A percentile compares a stretch with the other conserved stretches of the same genome.
Evolutionary conservation across 2,329 filamentous ascomycete genomes (phyloP).

Genomic region (Pleoardoris graminearum): DNA sequence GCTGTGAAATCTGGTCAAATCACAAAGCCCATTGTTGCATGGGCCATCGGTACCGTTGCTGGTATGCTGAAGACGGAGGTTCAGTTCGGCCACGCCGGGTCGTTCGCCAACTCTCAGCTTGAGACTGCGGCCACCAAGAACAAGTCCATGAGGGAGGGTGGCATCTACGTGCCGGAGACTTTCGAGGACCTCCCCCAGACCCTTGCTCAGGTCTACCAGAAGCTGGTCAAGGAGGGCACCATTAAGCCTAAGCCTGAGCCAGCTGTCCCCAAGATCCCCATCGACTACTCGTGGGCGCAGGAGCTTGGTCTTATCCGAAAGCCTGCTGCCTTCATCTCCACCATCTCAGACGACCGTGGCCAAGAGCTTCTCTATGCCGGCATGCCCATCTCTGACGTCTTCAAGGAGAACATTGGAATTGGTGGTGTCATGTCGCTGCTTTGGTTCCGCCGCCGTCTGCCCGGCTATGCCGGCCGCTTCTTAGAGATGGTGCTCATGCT

Average conservation of each 20-base stretch:
- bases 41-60: slow-evolving; percentile 98
- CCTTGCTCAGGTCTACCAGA: slow-evolving; percentile 82
- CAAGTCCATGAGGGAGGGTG: slow-evolving; percentile 92
- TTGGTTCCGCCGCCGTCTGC: slow-evolving; percentile 98
- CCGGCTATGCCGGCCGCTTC: slow-evolving; percentile 96
- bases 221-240: slow-evolving; percentile 80
- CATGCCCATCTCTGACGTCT: slow-evolving; percentile 99
- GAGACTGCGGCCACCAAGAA: slow-evolving; percentile 98
- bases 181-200: slow-evolving; percentile 90
- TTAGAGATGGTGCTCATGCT: slow-evolving; percentile 99
- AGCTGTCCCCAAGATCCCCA: slow-evolving; percentile 95
- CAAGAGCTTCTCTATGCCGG: slow-evolving; percentile 98
- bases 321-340: slow-evolving; percentile 99
- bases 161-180: slow-evolving; percentile 90
- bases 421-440: slow-evolving; percentile 99
- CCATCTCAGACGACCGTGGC: slow-evolving; percentile 99
- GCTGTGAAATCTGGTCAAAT: slow-evolving; percentile 92
- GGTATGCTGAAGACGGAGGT: slow-evolving; percentile 99
- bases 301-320: slow-evolving; percentile 99
- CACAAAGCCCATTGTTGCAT: slow-evolving; percentile 98
- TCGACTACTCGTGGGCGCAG: slow-evolving; percentile 99
- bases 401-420: slow-evolving; percentile 98
- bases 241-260: slow-evolving; percentile 89
- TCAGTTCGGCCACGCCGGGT: slow-evolving; percentile 97
- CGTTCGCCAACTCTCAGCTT: slow-evolving; percentile 98